Base-by-base conservation (phyloP, 2,329 filamentous ascomycete species). In the Penicillium capsulatum region DNA sequence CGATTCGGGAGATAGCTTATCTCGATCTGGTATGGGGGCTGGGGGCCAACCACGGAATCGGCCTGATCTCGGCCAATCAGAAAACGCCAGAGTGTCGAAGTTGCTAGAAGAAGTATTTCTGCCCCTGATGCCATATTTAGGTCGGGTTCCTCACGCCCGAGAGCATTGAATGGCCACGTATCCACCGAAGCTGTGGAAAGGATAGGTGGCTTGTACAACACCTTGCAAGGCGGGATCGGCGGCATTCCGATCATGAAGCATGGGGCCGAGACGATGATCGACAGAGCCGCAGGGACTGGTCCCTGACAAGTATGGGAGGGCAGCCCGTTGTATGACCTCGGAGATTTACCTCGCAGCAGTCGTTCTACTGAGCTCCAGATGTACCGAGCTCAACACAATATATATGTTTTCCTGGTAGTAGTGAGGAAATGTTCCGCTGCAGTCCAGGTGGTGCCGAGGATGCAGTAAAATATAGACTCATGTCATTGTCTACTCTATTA, bases 401-500 rank as follows among this genome's bases (percentile, higher is more conserved):
- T n/a, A n/a, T n/a, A n/a, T n/a, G n/a, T n/a, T n/a, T n/a, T n/a
- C n/a, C n/a, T n/a, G n/a, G n/a, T n/a, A n/a, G n/a, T n/a, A n/a
- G n/a, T n/a, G n/a, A n/a, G n/a, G n/a, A n/a, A n/a, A n/a, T n/a
- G n/a, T n/a, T n/a, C n/a, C n/a, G n/a, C n/a, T n/a, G n/a, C n/a
- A n/a, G n/a, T n/a, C n/a, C n/a, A n/a, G n/a, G n/a, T n/a, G n/a
- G n/a, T n/a, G n/a, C n/a, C n/a, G n/a, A n/a, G n/a, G n/a, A n/a
- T n/a, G n/a, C n/a, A n/a, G n/a, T 28, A 28, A 14, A 14, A 14
- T 11, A n/a, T 28, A n/a, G n/a, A n/a, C 11, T 28, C 9, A 11
- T 11, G 9, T 6, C n/a, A 47, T 40, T 38, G 10, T 34, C 36
- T 44, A 57, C 40, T 95, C 90, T 53, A 97, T 66, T 48, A 95